Evolutionary conservation across 352 stramenopile genomes (phyloP).

Genomic region (Globisporangium paroecandrum): DNA sequence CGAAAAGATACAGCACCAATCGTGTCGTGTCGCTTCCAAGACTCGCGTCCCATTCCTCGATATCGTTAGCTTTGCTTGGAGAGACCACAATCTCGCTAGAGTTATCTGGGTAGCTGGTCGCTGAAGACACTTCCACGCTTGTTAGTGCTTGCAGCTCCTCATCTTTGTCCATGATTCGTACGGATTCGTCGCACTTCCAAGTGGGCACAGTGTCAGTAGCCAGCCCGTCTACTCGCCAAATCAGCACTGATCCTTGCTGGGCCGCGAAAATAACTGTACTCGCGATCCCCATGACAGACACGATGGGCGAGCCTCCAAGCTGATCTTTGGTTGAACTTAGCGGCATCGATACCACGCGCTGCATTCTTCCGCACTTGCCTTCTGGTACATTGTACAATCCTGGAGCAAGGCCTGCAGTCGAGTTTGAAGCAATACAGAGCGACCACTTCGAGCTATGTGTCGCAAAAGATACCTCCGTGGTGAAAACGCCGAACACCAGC

Average conservation of each 20-base stretch:
- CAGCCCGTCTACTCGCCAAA: background rate
- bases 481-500: background rate
- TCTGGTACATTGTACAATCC: background rate
- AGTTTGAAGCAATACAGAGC: conserved; percentile 3
- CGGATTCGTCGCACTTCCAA: background rate
- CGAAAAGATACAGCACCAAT: conserved; percentile 29
- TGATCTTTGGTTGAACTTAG: background rate
- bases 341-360: background rate
- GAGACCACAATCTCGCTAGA: background rate
- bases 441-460: background rate
- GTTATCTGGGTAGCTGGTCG: background rate
- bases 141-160: background rate
- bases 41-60: conserved; percentile 8
- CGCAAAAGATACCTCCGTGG: background rate
- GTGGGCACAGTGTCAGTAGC: background rate
- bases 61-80: background rate
- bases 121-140: background rate
- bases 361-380: background rate
- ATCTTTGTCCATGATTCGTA: conserved; percentile 1
- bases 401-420: background rate
- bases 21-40: conserved; percentile 5
- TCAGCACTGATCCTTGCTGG: background rate
- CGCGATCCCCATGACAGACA: background rate
- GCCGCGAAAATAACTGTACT: background rate
- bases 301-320: background rate